phyloP scores from a whole-genome alignment of 1,284 basidiomycete genomes.

The Macrocybe sp. region DNA sequence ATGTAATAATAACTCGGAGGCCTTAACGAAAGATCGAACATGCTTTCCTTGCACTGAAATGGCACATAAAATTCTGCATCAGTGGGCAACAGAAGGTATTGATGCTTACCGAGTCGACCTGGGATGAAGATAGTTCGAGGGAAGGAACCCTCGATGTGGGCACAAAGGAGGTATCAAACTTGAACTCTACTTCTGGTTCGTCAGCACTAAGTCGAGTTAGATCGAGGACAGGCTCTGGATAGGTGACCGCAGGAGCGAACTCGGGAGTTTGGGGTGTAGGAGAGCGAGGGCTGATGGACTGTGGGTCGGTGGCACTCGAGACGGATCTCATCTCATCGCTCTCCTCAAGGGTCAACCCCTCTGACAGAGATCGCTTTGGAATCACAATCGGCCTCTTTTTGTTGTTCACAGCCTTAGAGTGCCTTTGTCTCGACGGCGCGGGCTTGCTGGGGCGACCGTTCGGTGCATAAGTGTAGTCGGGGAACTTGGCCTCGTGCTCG shows the following conservation, averaged over 20 bases:
- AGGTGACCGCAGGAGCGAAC: neutral
- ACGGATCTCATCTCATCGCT: neutral
- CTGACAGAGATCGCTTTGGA: too few species aligned
- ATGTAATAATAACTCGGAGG: too few species aligned
- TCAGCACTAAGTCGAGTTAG: constrained; percentile 1
- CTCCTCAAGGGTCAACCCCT: too few species aligned
- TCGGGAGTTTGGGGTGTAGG: constrained; percentile 1
- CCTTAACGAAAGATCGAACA: too few species aligned
- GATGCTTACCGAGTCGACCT: constrained; percentile 10
- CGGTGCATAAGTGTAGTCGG: constrained; percentile 25
- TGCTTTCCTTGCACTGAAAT: too few species aligned
- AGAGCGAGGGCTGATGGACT: neutral
- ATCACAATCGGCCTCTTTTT: too few species aligned
- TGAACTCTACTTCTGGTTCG: constrained; percentile 1
- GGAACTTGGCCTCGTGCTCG: constrained; percentile 19
- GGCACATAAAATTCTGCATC: too few species aligned
- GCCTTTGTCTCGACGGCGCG: constrained; percentile 3
- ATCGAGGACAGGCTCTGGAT: neutral
- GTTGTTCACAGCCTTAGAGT: neutral
- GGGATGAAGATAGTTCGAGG: constrained; percentile 8
- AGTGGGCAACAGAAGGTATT: too few species aligned
- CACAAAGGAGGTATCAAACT: constrained; percentile 7
- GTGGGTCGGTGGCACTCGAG: neutral
- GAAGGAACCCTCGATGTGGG: constrained; percentile 13
- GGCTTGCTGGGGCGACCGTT: neutral